phyloP scores from a whole-genome alignment of 2,329 filamentous ascomycete species.

The Claviceps fusiformis region DNA sequence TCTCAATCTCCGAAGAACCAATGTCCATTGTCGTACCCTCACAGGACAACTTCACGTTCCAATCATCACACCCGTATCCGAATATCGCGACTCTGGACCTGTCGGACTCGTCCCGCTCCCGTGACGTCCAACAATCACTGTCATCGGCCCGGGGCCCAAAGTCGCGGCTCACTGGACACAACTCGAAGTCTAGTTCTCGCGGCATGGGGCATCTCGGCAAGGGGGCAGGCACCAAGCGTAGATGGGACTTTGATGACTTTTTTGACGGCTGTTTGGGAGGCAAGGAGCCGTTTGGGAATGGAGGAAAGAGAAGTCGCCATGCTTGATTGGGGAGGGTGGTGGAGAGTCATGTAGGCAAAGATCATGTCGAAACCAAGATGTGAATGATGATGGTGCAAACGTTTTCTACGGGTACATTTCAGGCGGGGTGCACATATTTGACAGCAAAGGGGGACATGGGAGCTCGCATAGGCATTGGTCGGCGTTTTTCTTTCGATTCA shows the following conservation, averaged over 20 bases:
- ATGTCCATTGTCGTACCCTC: constrained; percentile 36
- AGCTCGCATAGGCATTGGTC: constrained; percentile 21
- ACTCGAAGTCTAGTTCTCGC: constrained; percentile 14
- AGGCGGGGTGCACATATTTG: constrained; percentile 15
- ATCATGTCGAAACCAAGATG: constrained; percentile 6
- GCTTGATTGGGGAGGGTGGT: constrained; percentile 11
- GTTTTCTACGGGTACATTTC: constrained; percentile 7
- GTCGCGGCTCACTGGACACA: constrained; percentile 14
- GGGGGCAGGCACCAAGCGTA: constrained; percentile 57
- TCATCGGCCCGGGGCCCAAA: constrained; percentile 15
- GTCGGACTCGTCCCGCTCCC: constrained; percentile 33
- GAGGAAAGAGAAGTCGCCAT: constrained; percentile 38
- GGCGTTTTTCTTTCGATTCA: constrained; percentile 17
- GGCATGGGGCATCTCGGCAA: constrained; percentile 37
- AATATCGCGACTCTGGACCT: constrained; percentile 48
- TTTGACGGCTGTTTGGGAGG: constrained; percentile 56
- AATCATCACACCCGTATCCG: constrained; percentile 47
- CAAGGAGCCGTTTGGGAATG: constrained; percentile 43
- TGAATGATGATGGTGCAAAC: constrained; percentile 4
- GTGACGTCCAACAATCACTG: constrained; percentile 21
- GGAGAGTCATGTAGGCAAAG: constrained; percentile 1
- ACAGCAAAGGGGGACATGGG: constrained; percentile 20
- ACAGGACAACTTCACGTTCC: constrained; percentile 55
- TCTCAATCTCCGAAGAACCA: constrained; percentile 14
- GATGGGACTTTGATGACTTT: constrained; percentile 60